Percentiles rank a stretch among this genome's conserved stretches.
These are phyloP conservation scores for Tylopilus intermedius DNA, from an alignment of 768 basidiomycete genomes.

Conservation along the genomic window DNA sequence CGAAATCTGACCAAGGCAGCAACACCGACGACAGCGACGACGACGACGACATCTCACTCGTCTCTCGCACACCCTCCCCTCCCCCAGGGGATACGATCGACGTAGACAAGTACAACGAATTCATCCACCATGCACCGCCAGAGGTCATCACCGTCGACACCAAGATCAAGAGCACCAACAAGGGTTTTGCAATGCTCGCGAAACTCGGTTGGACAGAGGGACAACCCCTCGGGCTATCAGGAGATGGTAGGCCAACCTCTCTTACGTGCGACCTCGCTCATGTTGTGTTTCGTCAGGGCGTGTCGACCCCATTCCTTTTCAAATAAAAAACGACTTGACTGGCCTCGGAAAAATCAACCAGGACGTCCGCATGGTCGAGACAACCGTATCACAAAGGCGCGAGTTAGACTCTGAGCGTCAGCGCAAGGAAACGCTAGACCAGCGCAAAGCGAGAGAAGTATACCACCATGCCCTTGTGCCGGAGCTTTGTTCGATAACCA, in stretches of 20 bases:
- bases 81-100: conserved; percentile 46
- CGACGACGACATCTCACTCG: conserved; percentile 67
- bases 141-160: conserved; percentile 81
- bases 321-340: conserved; percentile 69
- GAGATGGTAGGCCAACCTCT: conserved; percentile 50
- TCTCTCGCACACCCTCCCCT: conserved; percentile 78
- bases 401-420: conserved; percentile 78
- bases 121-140: conserved; percentile 42
- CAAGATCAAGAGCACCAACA: conserved; percentile 72
- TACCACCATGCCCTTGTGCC: neutral
- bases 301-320: conserved; percentile 78
- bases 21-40: conserved; percentile 35
- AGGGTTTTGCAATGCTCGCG: conserved; percentile 73
- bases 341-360: conserved; percentile 77
- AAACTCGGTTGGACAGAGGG: conserved; percentile 85
- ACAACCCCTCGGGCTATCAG: conserved; percentile 68
- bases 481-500: conserved; percentile 5
- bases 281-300: conserved; percentile 46
- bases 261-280: neutral
- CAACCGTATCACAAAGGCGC: conserved; percentile 77
- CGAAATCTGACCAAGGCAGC: conserved; percentile 37
- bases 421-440: conserved; percentile 73
- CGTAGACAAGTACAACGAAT: conserved; percentile 64
- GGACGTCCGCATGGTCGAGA: conserved; percentile 80
- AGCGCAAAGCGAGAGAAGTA: conserved; percentile 70